Base-by-base conservation (phyloP, 2,329 filamentous ascomycete species). In the Aspergillus floridensis region DNA sequence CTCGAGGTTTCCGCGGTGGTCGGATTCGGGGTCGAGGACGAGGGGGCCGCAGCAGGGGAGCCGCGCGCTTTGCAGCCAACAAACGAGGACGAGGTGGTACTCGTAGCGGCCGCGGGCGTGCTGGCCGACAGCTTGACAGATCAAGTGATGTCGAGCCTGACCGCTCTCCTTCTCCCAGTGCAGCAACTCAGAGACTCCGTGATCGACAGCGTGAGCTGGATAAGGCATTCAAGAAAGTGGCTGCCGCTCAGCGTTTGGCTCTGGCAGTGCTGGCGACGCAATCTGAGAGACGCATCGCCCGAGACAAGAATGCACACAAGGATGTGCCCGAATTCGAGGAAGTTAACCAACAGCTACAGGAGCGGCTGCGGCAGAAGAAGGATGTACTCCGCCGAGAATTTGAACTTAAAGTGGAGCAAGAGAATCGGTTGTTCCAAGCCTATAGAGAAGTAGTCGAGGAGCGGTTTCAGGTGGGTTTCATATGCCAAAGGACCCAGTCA, bases 201-300 rank as follows among this genome's bases (percentile, higher is more conserved):
- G 70, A 75, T 47, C 74, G 78, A 10, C 76, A 79, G 65, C 72
- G 73, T 16, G 76, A 80, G 60, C 59, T 80, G 41, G 75, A 77
- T 48, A 70, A 71, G 29, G 71, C 75, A 8, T 80, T 77, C 62
- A 77, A 74, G 59, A 73, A 70, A 53, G 71, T 80, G 12, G 77
- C 74, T 26, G 68, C 72, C 22, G 75, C 73, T 5, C 78, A 80
- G 59, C 67, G 72, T 53, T 63, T 78, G 31, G 74, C 78, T 12
- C 66, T 80, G 50, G 71, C 70, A 26, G 68, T 77, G 11, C 60
- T 80, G 52, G 76, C 77, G 4, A 70, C 68, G 14, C 73, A 76
- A 26, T 73, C 76, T 6, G 71, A 79, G 60, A 64, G 70, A 57
- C 73, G 69, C 49, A 65, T 80, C 46, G 67, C 73, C 26, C 73